Conservation (phyloP, 306 rosid genomes). For the Castanopsis chinensis region DNA sequence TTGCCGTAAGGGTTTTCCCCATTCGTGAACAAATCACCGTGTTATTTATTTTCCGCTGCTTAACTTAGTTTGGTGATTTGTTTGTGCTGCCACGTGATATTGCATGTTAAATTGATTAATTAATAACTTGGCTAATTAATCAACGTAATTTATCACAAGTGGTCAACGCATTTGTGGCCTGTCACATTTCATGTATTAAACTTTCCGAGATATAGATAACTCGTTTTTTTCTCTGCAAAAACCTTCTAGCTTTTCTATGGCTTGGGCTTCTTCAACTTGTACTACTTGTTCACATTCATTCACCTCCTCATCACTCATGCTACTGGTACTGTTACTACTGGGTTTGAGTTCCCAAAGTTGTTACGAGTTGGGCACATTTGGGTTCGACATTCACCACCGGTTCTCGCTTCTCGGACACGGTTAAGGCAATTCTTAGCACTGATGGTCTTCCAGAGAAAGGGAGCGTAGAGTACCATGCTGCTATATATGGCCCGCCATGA, state of each 20-base stretch:
- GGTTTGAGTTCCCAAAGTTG: constrained; percentile 26
- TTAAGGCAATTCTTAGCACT: constrained; percentile 49
- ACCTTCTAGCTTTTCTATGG: constrained; percentile 23
- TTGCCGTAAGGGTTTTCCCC: too few species aligned
- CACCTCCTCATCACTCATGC: background rate
- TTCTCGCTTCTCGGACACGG: constrained; percentile 75
- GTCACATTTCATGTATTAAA: too few species aligned
- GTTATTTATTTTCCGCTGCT: too few species aligned
- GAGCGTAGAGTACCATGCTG: constrained; percentile 52
- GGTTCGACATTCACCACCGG: constrained; percentile 66
- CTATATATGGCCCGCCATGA: constrained; percentile 58
- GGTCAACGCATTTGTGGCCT: too few species aligned
- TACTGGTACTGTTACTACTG: constrained; percentile 10
- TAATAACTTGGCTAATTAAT: too few species aligned
- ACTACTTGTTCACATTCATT: background rate
- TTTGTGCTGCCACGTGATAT: too few species aligned
- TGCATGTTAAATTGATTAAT: too few species aligned
- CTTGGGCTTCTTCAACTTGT: background rate
- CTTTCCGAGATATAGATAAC: too few species aligned
- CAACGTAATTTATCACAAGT: too few species aligned
- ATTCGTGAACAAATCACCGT: too few species aligned
- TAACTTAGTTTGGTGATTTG: too few species aligned
- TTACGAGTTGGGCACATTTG: constrained; percentile 41
- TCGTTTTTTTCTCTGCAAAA: background rate
- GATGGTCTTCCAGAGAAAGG: constrained; percentile 59